Evolutionary conservation across 176 grass and related monocot species (phyloP).

Genomic region (Rhynchospora pubera): DNA sequence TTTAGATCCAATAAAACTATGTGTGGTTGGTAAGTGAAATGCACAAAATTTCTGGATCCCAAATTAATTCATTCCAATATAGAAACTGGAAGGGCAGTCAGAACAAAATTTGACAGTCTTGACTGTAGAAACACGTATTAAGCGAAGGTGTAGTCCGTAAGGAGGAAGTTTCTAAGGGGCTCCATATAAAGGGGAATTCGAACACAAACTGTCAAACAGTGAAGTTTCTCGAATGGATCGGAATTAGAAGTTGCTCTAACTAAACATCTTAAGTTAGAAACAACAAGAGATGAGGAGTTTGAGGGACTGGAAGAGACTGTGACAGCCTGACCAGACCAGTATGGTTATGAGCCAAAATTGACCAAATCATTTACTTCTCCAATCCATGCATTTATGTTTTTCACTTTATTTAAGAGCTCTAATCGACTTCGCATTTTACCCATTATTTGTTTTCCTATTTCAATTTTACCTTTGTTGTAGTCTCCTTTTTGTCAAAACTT

Average conservation of each 20-base stretch:
- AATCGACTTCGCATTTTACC: neutral
- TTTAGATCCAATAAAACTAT: neutral
- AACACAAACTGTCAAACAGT: no score
- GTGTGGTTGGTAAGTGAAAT: neutral
- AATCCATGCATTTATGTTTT: neutral
- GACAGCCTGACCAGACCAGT: neutral
- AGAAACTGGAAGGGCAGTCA: neutral
- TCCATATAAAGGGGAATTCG: no score
- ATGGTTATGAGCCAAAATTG: neutral
- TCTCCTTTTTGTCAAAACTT: conserved; percentile 25
- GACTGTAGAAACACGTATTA: neutral
- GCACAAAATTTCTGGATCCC: neutral
- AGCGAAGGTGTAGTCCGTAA: no score
- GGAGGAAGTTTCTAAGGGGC: no score
- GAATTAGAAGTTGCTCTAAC: no score
- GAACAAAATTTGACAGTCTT: neutral
- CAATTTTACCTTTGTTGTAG: conserved; percentile 18
- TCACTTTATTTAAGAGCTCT: neutral
- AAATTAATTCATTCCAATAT: neutral
- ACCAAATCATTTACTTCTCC: conserved; percentile 1
- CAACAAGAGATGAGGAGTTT: no score
- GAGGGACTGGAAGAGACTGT: neutral
- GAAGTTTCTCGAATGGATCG: no score
- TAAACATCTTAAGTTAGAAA: no score
- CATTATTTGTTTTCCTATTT: conserved; percentile 3